Conservation (phyloP, 2,329 filamentous ascomycete species). For the Sporothrix inflata region DNA sequence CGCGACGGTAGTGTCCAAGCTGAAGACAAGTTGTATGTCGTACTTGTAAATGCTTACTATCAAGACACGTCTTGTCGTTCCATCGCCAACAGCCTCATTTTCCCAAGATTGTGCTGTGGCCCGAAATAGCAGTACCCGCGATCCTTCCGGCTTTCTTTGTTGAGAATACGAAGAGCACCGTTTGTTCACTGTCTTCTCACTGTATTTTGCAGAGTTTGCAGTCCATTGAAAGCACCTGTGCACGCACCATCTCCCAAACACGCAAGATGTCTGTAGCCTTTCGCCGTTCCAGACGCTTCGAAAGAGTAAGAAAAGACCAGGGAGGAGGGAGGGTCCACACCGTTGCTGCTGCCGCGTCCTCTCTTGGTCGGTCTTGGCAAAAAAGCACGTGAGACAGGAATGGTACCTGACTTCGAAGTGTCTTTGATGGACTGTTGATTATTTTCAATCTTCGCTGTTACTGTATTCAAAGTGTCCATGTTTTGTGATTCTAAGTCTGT, state of each 20-base stretch:
- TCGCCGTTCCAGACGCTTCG: constrained; percentile 22
- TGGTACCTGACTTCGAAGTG: not conserved
- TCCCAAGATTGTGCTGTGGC: constrained; percentile 16
- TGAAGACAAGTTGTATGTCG: no score
- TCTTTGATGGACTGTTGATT: not conserved
- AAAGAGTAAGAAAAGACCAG: not conserved
- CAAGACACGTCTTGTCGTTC: not conserved
- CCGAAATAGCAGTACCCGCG: constrained; percentile 9
- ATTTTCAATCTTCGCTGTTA: not conserved
- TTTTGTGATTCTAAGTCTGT: not conserved
- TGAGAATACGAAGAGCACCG: not conserved
- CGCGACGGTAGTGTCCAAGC: constrained; percentile 7
- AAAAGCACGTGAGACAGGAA: constrained; percentile 14
- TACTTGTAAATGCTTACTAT: no score
- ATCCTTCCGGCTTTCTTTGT: constrained; percentile 3
- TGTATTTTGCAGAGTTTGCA: not conserved
- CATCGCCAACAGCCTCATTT: not conserved
- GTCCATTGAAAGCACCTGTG: not conserved
- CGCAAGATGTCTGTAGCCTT: not conserved
- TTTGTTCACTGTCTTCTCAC: not conserved
- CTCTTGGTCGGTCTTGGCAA: not conserved
- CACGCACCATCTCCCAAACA: not conserved
- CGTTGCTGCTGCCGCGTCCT: not conserved
- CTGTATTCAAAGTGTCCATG: not conserved
- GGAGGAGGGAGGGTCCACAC: not conserved